These are phyloP conservation scores for Pichia thaimueangensis DNA, from an alignment of 805 yeast species.

Conservation along the genomic window DNA sequence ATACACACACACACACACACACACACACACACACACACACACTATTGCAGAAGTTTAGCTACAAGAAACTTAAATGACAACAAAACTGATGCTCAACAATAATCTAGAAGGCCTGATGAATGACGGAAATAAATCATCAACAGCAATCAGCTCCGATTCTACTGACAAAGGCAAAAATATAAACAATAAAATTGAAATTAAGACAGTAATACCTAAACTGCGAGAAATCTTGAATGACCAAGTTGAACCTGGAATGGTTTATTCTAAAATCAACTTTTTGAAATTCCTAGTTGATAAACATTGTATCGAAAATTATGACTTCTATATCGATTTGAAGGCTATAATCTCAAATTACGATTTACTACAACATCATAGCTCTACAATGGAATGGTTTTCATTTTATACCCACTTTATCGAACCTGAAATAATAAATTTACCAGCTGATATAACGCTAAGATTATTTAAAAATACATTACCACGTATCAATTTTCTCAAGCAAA, in stretches of 20 bases:
- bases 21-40: too few species aligned
- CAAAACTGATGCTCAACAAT: too few species aligned
- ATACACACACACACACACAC: too few species aligned
- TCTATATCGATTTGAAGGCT: slow-evolving; percentile 22
- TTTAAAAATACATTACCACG: slow-evolving; percentile 19
- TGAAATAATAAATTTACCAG: slow-evolving; percentile 31
- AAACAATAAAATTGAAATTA: too few species aligned
- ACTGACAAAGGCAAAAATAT: too few species aligned
- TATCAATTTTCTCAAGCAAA: slow-evolving; percentile 13
- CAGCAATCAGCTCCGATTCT: too few species aligned
- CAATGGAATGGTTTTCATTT: slow-evolving; percentile 24
- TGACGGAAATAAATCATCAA: too few species aligned
- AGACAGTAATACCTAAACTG: slow-evolving; percentile 28
- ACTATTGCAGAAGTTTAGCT: too few species aligned
- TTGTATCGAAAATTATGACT: slow-evolving; percentile 32
- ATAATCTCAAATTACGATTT: slow-evolving; percentile 16
- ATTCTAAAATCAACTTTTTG: slow-evolving; percentile 24
- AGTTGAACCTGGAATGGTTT: slow-evolving; percentile 18
- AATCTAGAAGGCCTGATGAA: too few species aligned
- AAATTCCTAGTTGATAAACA: slow-evolving; percentile 27
- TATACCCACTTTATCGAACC: slow-evolving; percentile 25
- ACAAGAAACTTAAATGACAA: too few species aligned
- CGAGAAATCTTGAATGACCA: slow-evolving; percentile 24
- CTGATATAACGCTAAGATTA: slow-evolving; percentile 18
- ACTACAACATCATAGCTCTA: background rate